Base-by-base conservation (phyloP, 2,329 filamentous ascomycete genomes). In the Diaporthe ampelina region DNA sequence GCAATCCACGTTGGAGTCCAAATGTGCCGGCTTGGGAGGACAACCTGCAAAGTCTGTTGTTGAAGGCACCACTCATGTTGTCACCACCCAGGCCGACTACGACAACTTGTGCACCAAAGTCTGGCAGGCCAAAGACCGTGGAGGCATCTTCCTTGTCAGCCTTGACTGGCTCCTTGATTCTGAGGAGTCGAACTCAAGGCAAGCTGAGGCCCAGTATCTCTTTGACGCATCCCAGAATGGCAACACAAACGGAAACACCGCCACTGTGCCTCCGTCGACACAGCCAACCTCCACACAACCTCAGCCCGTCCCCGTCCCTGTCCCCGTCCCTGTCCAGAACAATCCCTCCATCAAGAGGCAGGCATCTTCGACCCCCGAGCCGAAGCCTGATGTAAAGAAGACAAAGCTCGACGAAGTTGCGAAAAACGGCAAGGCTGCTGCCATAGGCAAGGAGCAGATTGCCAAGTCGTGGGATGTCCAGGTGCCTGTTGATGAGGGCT, bases 121-220 rank as follows among this genome's bases (percentile, higher is more conserved):
- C 76, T 84, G 83, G 77, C 81, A 88, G 21, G 89, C 86, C 6
- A 80, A 84, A 13, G 77, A 84, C 17, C 84, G 86, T 45, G 84
- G 48, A 52, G 48, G 81, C 26, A 82, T 93, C 17, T 86, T 86
- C 3, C 86, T 94, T 59, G 87, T 94, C 35, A 85, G 82, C 13
- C 80, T 92, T 0, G 82, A 88, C 19, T 95, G 93, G 93, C 82
- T 92, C n/a, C 76, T 88, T 2, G 87, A 91, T n/a, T 91, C 87
- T 29, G 82, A 88, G 50, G 76, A 83, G 19, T 81, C 83, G 21
- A 84, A 83, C 59, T 80, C 82, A 15, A 85, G 83, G 43, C 78
- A 86, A 70, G 68, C 78, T 3, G 85, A 85, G 77, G 77, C 73
- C 29, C 68, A 61, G 29, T 84, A 82, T 70, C 57, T 68, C n/a